A percentile compares a stretch with the other conserved stretches of the same genome.
These are phyloP conservation scores for Amanita pseudoporphyria DNA, from an alignment of 768 basidiomycete genomes.

Conservation along the genomic window DNA sequence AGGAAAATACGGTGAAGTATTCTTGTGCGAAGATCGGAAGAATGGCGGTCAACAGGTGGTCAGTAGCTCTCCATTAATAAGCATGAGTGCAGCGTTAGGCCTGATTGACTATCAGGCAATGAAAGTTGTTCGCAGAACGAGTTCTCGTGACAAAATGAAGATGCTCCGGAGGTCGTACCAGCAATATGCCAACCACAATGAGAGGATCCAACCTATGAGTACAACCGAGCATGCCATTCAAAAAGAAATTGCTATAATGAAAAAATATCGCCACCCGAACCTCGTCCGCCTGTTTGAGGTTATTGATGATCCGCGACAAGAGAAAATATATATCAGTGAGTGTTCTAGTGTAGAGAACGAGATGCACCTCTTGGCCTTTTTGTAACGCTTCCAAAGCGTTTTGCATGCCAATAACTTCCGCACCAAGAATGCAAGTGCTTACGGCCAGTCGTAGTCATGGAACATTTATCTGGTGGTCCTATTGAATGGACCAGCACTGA, in stretches of 20 bases:
- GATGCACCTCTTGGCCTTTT: neutral
- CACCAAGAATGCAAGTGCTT: neutral
- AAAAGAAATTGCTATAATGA: slow-evolving; percentile 89
- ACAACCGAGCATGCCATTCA: slow-evolving; percentile 69
- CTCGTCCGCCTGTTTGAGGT: slow-evolving; percentile 79
- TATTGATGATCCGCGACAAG: slow-evolving; percentile 75
- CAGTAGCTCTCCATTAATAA: slow-evolving; percentile 3
- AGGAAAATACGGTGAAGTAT: slow-evolving; percentile 49
- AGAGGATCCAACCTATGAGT: slow-evolving; percentile 26
- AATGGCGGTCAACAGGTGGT: slow-evolving; percentile 32
- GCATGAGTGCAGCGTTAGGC: slow-evolving; percentile 13
- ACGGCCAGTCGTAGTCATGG: slow-evolving; percentile 23
- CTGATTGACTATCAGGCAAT: slow-evolving; percentile 40
- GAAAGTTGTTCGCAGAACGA: slow-evolving; percentile 57
- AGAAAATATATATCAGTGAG: slow-evolving; percentile 81
- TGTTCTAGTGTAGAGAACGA: slow-evolving; percentile 4
- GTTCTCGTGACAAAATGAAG: slow-evolving; percentile 57
- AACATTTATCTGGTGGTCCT: slow-evolving; percentile 32
- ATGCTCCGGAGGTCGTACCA: slow-evolving; percentile 34
- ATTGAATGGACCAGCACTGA: slow-evolving; percentile 27
- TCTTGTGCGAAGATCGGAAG: slow-evolving; percentile 47
- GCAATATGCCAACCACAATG: slow-evolving; percentile 13
- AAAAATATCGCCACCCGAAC: slow-evolving; percentile 72
- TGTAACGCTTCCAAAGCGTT: neutral
- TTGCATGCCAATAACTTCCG: no score